A percentile compares a stretch with the other conserved stretches of the same genome.
phyloP scores from a whole-genome alignment of 805 yeast genomes.

The Ogataea degrootiae region DNA sequence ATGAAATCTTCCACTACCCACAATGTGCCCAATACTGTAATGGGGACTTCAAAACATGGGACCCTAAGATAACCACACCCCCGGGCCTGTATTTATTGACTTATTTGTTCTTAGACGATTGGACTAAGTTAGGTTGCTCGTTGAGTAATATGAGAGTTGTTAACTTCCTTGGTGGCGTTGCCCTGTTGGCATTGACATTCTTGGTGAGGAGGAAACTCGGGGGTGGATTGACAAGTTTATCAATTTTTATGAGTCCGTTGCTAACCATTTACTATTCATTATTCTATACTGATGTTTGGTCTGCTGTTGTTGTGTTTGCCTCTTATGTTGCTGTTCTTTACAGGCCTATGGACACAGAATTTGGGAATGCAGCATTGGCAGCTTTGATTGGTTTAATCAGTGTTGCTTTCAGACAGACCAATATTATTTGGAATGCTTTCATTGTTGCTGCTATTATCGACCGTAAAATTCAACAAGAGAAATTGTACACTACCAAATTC shows the following conservation, averaged over 20 bases:
- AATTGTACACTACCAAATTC: constrained; percentile 22
- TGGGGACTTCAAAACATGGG: constrained; percentile 67
- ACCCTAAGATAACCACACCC: constrained; percentile 91
- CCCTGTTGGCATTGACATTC: constrained; percentile 29
- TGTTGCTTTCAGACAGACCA: constrained; percentile 83
- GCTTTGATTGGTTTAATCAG: constrained; percentile 58
- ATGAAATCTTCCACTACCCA: constrained; percentile 81
- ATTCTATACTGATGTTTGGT: constrained; percentile 94
- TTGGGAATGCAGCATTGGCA: constrained; percentile 32
- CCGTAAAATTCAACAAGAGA: constrained; percentile 35
- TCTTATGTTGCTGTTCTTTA: constrained; percentile 45
- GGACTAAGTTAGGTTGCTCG: constrained; percentile 27
- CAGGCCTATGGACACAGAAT: constrained; percentile 15
- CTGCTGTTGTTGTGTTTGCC: constrained; percentile 61
- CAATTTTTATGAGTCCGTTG: constrained; percentile 59
- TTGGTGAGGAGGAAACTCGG: constrained; percentile 10
- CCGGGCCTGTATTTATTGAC: constrained; percentile 76
- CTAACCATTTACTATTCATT: constrained; percentile 67
- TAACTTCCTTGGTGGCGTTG: constrained; percentile 63
- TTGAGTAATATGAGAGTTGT: constrained; percentile 44
- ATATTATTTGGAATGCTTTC: constrained; percentile 78
- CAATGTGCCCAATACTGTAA: constrained; percentile 68
- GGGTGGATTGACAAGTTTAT: constrained; percentile 15
- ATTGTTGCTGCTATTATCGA: constrained; percentile 53
- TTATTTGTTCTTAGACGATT: constrained; percentile 29